These are phyloP conservation scores for Elaeis guineensis DNA, from an alignment of 176 grass and related monocot species.

Conservation along the genomic window DNA sequence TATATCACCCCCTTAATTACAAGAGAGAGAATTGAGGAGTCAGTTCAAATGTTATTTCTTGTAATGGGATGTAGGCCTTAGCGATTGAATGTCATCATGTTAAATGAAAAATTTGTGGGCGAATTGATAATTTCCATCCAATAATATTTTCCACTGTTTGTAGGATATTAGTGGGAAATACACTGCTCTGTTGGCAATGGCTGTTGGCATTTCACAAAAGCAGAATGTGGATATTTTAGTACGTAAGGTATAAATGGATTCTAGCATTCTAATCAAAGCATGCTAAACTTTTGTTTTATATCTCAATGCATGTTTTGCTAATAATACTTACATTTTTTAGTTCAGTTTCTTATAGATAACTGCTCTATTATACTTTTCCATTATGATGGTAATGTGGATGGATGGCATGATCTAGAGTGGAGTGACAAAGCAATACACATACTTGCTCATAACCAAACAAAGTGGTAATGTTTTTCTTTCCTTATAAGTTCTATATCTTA, in stretches of 20 bases:
- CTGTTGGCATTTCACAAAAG: conserved; percentile 84
- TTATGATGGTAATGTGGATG: conserved; percentile 93
- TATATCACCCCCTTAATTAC: no score
- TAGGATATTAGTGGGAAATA: conserved; percentile 44
- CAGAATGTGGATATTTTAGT: conserved; percentile 70
- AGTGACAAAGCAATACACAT: conserved; percentile 76
- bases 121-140: background rate
- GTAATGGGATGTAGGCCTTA: background rate
- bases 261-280: background rate
- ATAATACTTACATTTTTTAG: conserved; percentile 16
- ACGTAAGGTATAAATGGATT: conserved; percentile 45
- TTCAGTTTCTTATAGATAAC: conserved; percentile 78
- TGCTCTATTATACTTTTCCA: conserved; percentile 89
- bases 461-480: conserved; percentile 47
- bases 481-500: background rate
- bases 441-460: conserved; percentile 85
- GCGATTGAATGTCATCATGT: background rate
- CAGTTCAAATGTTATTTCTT: no score
- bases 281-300: background rate
- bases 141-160: background rate
- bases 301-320: background rate
- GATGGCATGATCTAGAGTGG: conserved; percentile 78
- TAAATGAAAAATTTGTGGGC: no score
- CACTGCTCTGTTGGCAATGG: conserved; percentile 78
- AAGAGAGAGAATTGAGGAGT: no score